A percentile compares a stretch with the other conserved stretches of the same genome.
phyloP scores from a whole-genome alignment of 2,329 filamentous ascomycete species.

The Diaporthe citriasiana region DNA sequence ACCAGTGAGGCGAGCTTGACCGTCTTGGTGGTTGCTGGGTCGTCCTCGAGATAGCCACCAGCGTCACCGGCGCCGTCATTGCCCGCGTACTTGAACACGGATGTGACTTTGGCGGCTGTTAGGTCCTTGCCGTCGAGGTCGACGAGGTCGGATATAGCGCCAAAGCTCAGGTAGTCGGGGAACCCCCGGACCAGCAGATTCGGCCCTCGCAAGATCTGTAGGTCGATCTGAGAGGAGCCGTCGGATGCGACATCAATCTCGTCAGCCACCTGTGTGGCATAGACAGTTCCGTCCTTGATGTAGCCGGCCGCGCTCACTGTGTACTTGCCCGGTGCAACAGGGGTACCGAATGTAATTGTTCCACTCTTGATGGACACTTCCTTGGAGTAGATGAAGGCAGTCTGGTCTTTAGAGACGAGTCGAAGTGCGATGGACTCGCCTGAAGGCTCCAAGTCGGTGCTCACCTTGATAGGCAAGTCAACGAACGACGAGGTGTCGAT shows the following conservation, averaged over 20 bases:
- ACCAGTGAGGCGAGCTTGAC: neutral
- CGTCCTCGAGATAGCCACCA: neutral
- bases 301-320: neutral
- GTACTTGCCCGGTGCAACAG: neutral
- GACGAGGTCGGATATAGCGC: conserved; percentile 17
- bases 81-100: conserved; percentile 18
- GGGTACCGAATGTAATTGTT: neutral
- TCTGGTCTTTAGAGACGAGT: neutral
- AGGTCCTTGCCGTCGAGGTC: conserved; percentile 10
- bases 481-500: conserved; percentile 11
- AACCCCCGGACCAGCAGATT: neutral
- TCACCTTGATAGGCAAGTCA: neutral
- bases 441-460: neutral
- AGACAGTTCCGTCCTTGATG: conserved; percentile 8
- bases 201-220: neutral
- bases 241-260: neutral
- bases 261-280: neutral
- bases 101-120: neutral
- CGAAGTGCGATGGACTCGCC: neutral
- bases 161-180: neutral
- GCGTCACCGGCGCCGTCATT: neutral
- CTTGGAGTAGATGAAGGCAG: neutral
- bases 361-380: neutral
- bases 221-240: neutral
- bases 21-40: conserved; percentile 11